Evolutionary conservation across 768 basidiomycete species (phyloP).

Genomic region (Podaxis sp.): DNA sequence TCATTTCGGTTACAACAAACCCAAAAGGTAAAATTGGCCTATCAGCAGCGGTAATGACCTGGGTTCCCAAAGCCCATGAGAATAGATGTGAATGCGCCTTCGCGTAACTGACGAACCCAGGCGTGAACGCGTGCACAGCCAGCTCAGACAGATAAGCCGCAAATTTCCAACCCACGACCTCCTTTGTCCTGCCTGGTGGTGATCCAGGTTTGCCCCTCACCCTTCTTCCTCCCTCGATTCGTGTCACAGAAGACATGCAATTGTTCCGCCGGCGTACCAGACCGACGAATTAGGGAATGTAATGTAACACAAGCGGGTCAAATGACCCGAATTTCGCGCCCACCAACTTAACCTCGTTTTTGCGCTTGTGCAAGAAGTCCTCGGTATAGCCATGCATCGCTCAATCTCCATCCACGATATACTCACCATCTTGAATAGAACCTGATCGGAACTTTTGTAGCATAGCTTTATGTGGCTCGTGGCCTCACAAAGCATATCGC

Average conservation of each 20-base stretch:
- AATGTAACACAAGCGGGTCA: neutral
- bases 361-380: neutral
- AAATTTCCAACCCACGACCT: neutral
- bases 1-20: neutral
- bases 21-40: conserved; percentile 4
- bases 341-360: neutral
- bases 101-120: neutral
- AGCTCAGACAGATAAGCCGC: neutral
- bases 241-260: conserved; percentile 7
- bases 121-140: neutral
- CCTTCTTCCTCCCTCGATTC: conserved; percentile 2
- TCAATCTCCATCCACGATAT: neutral
- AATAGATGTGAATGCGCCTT: neutral
- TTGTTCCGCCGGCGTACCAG: conserved; percentile 7
- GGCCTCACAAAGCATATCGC: neutral
- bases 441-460: conserved; percentile 7
- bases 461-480: neutral
- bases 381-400: neutral
- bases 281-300: neutral
- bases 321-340: neutral
- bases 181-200: neutral
- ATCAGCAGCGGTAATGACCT: neutral
- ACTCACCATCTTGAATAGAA: neutral
- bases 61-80: neutral
- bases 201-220: neutral